Evolutionary conservation across 2,329 filamentous ascomycete genomes (phyloP).

Genomic region (Fusarium anthophilum): DNA sequence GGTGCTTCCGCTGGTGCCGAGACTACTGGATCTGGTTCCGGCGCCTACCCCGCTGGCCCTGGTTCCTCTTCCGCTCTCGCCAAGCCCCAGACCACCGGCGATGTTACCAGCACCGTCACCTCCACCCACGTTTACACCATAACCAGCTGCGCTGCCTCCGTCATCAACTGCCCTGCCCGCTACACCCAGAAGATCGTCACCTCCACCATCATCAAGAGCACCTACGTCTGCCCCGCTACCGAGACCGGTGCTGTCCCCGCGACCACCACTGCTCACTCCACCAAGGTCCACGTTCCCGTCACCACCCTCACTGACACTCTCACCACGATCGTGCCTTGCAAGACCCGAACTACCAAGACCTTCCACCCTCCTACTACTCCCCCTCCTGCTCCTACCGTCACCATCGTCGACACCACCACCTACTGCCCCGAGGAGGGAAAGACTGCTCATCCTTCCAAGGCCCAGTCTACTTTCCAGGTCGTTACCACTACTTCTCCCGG

Average conservation of each 20-base stretch:
- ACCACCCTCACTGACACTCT: conserved; percentile 41
- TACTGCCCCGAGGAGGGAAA: conserved; percentile 21
- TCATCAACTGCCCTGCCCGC: conserved; percentile 52
- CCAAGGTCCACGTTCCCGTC: conserved; percentile 18
- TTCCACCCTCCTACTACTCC: conserved; percentile 36
- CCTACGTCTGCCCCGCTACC: conserved; percentile 39
- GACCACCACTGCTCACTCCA: conserved; percentile 9
- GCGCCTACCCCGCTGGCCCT: not conserved
- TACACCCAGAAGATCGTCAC: conserved; percentile 48
- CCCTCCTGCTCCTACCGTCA: conserved; percentile 31
- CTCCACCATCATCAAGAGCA: conserved; percentile 31
- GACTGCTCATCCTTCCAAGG: conserved; percentile 1
- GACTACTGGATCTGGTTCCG: not conserved
- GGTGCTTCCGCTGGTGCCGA: not conserved
- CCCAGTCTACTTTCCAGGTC: not conserved
- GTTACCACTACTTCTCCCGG: conserved; percentile 5
- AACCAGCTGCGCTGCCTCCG: conserved; percentile 50
- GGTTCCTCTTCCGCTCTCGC: not conserved
- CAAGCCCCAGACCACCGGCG: conserved; percentile 8
- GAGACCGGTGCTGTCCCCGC: conserved; percentile 22
- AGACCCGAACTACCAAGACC: conserved; percentile 38
- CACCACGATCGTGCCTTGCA: conserved; percentile 40
- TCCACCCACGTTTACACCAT: conserved; percentile 44
- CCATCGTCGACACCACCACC: conserved; percentile 35
- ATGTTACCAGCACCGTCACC: conserved; percentile 37